Conservation (phyloP, 352 stramenopile genomes). For the Phytopythium montanum region DNA sequence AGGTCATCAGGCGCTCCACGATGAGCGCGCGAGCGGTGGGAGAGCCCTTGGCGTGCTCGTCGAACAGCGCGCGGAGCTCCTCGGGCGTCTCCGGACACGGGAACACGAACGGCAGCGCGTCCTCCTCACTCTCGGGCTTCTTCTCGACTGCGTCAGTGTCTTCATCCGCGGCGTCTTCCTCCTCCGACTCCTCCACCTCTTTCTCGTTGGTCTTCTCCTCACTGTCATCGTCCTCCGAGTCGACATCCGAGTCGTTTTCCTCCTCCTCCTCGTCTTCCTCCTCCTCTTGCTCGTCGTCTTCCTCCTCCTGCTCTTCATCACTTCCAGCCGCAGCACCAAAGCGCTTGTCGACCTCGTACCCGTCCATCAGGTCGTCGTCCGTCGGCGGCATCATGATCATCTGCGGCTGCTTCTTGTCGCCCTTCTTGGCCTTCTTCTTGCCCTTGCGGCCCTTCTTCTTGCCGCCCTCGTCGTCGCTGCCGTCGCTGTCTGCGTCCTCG, state of each 20-base stretch:
- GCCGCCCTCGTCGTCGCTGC: slow-evolving; percentile 40
- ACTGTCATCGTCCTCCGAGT: slow-evolving; percentile 43
- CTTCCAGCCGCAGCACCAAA: slow-evolving; percentile 25
- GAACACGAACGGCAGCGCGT: slow-evolving; percentile 95
- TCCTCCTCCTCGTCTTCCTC: slow-evolving; percentile 69
- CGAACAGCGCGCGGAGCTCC: slow-evolving; percentile 88
- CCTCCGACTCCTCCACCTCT: slow-evolving; percentile 39
- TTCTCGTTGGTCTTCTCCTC: slow-evolving; percentile 42
- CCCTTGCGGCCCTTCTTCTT: slow-evolving; percentile 45
- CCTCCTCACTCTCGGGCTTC: slow-evolving; percentile 41
- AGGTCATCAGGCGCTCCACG: slow-evolving; percentile 90
- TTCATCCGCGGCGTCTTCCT: slow-evolving; percentile 66
- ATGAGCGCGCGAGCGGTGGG: slow-evolving; percentile 77
- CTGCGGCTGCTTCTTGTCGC: slow-evolving; percentile 43
- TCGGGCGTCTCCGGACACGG: slow-evolving; percentile 91
- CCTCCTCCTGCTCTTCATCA: slow-evolving; percentile 33
- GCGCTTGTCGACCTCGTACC: slow-evolving; percentile 67
- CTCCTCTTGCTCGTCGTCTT: slow-evolving; percentile 35
- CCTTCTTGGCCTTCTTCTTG: slow-evolving; percentile 43
- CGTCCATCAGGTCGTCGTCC: slow-evolving; percentile 90
- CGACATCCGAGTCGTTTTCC: slow-evolving; percentile 42
- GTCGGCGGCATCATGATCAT: slow-evolving; percentile 77
- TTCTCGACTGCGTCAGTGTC: slow-evolving; percentile 42
- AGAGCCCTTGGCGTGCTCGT: slow-evolving; percentile 80
- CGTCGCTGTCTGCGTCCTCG: slow-evolving; percentile 69